Evolutionary conservation across 2,329 filamentous ascomycete genomes (phyloP).

Genomic region (Neopestalotiopsis sp.): DNA sequence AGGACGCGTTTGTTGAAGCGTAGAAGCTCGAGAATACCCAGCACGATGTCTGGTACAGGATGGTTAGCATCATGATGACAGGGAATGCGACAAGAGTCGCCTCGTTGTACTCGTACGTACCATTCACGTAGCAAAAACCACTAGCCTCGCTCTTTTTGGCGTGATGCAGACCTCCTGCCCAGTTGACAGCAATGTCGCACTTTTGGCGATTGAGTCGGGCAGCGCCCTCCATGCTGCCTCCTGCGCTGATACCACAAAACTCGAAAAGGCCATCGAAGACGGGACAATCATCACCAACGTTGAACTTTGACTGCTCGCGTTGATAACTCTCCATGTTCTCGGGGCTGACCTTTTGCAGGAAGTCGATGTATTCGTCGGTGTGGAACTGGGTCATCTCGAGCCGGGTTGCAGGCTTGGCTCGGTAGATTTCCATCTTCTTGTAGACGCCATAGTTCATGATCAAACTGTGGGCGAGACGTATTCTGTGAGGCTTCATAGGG

Average conservation of each 20-base stretch:
- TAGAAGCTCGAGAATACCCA: slow-evolving; percentile 90
- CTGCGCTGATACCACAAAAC: slow-evolving; percentile 93
- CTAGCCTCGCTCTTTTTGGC: slow-evolving; percentile 96
- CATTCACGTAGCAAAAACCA: slow-evolving; percentile 98
- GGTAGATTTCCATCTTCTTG: slow-evolving; percentile 95
- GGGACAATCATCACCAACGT: slow-evolving; percentile 94
- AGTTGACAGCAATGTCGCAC: slow-evolving; percentile 97
- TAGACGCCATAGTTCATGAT: slow-evolving; percentile 97
- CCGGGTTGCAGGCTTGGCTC: slow-evolving; percentile 83
- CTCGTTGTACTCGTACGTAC: slow-evolving; percentile 49
- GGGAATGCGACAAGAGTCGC: background rate
- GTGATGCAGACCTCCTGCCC: slow-evolving; percentile 96
- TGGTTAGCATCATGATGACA: slow-evolving; percentile 41
- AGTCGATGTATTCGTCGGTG: slow-evolving; percentile 93
- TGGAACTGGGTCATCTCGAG: slow-evolving; percentile 95
- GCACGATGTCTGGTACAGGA: slow-evolving; percentile 83
- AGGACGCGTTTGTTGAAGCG: slow-evolving; percentile 93
- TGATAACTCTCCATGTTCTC: slow-evolving; percentile 97
- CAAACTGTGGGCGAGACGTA: slow-evolving; percentile 92
- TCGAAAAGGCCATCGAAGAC: slow-evolving; percentile 98
- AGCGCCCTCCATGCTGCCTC: slow-evolving; percentile 92
- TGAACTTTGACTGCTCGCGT: slow-evolving; percentile 91
- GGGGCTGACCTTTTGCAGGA: slow-evolving; percentile 91
- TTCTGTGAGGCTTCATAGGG: slow-evolving; percentile 98
- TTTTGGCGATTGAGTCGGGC: slow-evolving; percentile 88